phyloP scores from a whole-genome alignment of 225 moss, liverwort and hornwort genomes.

The Lunularia cruciata region DNA sequence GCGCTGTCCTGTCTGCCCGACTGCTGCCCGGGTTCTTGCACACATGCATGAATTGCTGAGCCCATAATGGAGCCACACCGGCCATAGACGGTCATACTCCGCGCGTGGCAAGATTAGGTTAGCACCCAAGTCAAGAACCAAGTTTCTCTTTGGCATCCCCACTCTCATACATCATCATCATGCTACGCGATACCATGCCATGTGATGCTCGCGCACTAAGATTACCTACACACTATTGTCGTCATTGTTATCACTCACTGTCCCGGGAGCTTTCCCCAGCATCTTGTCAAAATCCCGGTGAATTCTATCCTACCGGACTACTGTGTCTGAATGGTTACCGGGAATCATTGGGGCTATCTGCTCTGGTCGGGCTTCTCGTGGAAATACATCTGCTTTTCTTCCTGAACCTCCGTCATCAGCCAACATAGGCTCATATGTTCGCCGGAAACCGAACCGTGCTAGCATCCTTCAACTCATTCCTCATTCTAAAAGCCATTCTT shows the following conservation, averaged over 20 bases:
- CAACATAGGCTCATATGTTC: no score
- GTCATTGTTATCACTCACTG: neutral
- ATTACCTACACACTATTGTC: neutral
- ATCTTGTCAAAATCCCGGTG: no score
- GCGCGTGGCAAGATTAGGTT: slow-evolving; percentile 22
- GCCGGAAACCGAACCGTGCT: no score
- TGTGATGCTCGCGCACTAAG: neutral
- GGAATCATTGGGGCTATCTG: no score
- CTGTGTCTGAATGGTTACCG: no score
- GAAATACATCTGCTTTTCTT: no score
- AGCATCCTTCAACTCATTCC: no score
- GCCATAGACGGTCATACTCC: slow-evolving; percentile 5
- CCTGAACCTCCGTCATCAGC: no score
- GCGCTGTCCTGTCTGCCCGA: neutral
- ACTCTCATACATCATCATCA: slow-evolving; percentile 16
- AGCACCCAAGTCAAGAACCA: neutral
- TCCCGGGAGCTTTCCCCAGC: no score
- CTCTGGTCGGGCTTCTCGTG: no score
- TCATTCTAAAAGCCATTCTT: no score
- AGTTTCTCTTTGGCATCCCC: neutral
- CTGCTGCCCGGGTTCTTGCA: slow-evolving; percentile 8
- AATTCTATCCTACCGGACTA: no score
- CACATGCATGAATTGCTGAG: neutral
- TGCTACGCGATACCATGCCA: neutral
- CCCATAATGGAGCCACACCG: slow-evolving; percentile 13